A percentile compares a stretch with the other conserved stretches of the same genome.
Evolutionary conservation across 1,284 basidiomycete species (phyloP).

Genomic region (Tremellales sp.): DNA sequence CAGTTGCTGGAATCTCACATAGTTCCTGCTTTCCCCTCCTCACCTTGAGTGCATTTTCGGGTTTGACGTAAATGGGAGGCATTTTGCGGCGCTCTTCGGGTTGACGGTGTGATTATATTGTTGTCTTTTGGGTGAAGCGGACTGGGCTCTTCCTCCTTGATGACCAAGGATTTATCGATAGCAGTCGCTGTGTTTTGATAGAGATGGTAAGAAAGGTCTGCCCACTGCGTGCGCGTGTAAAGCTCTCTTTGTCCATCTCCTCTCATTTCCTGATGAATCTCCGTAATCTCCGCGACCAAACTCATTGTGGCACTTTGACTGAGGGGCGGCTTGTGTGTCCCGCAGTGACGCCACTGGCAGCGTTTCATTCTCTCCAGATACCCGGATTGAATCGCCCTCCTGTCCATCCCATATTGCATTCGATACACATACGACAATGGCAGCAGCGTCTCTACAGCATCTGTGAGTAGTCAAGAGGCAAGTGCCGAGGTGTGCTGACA

Average conservation of each 20-base stretch:
- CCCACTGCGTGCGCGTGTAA: not conserved
- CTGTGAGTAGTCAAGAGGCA: constrained; percentile 31
- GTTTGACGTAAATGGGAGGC: constrained; percentile 49
- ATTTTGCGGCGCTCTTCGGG: constrained; percentile 19
- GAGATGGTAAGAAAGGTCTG: not conserved
- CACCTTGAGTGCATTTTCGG: constrained; percentile 50
- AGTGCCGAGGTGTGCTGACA: constrained; percentile 16
- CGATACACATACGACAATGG: constrained; percentile 20
- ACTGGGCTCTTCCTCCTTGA: constrained; percentile 34
- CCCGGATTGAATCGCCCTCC: not conserved
- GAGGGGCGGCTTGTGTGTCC: not conserved
- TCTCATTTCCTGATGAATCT: too few species aligned
- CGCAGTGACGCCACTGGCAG: not conserved
- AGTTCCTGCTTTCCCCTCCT: constrained; percentile 8
- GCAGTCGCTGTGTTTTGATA: constrained; percentile 20
- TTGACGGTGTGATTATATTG: not conserved
- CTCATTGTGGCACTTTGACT: not conserved
- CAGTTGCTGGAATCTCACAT: too few species aligned
- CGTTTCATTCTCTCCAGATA: not conserved
- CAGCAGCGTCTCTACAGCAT: constrained; percentile 42
- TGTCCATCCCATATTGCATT: not conserved
- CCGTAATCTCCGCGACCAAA: not conserved
- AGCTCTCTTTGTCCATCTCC: constrained; percentile 1
- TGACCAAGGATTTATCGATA: constrained; percentile 34
- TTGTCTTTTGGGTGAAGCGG: constrained; percentile 15